Conservation (phyloP, 352 stramenopile genomes). For the Phytophthora citricola region DNA sequence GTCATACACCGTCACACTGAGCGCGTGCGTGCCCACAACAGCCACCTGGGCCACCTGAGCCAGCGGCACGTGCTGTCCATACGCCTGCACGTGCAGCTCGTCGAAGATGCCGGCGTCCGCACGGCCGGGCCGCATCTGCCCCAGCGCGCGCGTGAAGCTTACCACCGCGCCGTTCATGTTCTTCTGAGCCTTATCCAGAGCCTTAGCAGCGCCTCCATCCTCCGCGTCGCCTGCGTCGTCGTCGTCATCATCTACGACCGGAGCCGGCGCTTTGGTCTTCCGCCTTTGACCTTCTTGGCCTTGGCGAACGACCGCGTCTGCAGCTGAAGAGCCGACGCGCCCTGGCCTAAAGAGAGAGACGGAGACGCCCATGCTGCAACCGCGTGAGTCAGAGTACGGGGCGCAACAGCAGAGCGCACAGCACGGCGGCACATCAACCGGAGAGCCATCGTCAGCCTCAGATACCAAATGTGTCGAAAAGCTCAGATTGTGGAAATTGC, state of each 20-base stretch:
- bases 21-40: constrained; percentile 62
- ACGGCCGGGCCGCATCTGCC: constrained; percentile 81
- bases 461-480: no score
- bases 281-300: constrained; percentile 66
- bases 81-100: constrained; percentile 80
- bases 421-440: constrained; percentile 28
- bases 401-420: constrained; percentile 29
- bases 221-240: constrained; percentile 25
- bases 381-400: constrained; percentile 14
- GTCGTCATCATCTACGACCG: constrained; percentile 13
- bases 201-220: constrained; percentile 41
- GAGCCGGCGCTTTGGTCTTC: constrained; percentile 35
- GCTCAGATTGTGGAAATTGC: constrained; percentile 9
- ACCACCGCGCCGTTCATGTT: constrained; percentile 84
- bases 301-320: constrained; percentile 71
- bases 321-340: constrained; percentile 9
- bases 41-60: constrained; percentile 82
- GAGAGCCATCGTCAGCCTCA: constrained; percentile 41
- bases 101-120: constrained; percentile 87
- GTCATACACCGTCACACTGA: constrained; percentile 84
- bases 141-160: constrained; percentile 76
- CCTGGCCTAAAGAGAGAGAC: constrained; percentile 4
- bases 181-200: constrained; percentile 71
- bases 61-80: constrained; percentile 79
- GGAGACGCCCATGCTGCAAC: constrained; percentile 14